Conservation (phyloP, 1,284 basidiomycete genomes). For the Sutorius eximius region DNA sequence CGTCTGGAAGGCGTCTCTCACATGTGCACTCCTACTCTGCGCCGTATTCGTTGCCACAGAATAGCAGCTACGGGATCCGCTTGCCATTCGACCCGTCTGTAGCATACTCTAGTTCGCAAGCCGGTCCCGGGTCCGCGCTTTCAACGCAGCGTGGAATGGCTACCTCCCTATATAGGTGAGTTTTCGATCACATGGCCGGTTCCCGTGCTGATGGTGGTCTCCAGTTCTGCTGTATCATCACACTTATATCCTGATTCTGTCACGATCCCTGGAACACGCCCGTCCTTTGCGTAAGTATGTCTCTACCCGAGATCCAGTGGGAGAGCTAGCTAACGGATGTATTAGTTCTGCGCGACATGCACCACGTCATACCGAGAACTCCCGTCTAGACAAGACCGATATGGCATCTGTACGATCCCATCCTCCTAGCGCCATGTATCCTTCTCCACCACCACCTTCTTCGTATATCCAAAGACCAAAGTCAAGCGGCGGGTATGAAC, state of each 20-base stretch:
- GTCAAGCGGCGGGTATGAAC: constrained; percentile 8
- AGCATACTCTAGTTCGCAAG: constrained; percentile 41
- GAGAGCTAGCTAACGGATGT: constrained; percentile 1
- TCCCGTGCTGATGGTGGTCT: constrained; percentile 2
- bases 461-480: not conserved
- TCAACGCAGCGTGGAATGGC: constrained; percentile 27
- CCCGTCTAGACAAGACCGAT: constrained; percentile 4
- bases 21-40: constrained; percentile 1
- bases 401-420: constrained; percentile 3
- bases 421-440: not conserved
- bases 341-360: constrained; percentile 17
- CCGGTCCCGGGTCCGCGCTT: not conserved
- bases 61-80: constrained; percentile 3
- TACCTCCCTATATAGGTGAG: constrained; percentile 58
- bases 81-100: constrained; percentile 43
- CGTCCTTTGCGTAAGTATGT: constrained; percentile 22
- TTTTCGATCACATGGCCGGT: not conserved
- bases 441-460: constrained; percentile 1
- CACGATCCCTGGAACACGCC: constrained; percentile 7
- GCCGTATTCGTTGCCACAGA: not conserved
- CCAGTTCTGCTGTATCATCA: constrained; percentile 50
- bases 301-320: not conserved
- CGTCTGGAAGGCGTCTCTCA: constrained; percentile 9
- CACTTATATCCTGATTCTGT: constrained; percentile 31
- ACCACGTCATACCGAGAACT: constrained; percentile 2